Percentiles rank a stretch among this genome's conserved stretches.
Conservation (phyloP, 108 stramenopile genomes). For the Discostella stelligeroides region DNA sequence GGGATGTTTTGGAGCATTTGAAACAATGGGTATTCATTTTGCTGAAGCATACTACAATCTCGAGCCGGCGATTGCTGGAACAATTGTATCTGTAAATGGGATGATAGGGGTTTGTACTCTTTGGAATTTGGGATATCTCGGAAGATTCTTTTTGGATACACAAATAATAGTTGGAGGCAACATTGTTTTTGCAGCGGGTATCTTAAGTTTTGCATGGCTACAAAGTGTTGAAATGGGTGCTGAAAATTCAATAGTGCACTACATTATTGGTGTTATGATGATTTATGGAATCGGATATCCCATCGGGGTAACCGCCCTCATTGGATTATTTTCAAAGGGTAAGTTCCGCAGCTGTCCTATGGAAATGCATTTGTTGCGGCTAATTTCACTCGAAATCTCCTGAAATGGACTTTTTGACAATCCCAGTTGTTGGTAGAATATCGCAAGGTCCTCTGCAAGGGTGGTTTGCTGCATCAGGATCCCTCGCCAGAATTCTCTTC, state of each 20-base stretch:
- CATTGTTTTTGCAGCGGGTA: conserved; percentile 66
- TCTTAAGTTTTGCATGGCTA: conserved; percentile 51
- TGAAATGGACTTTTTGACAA: too few relatives aligned
- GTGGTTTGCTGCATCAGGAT: conserved; percentile 94
- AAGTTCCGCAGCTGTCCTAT: conserved; percentile 18
- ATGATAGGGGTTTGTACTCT: conserved; percentile 78
- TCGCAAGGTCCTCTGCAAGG: conserved; percentile 94
- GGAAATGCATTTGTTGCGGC: not conserved
- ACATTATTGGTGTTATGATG: conserved; percentile 80
- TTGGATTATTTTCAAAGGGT: conserved; percentile 96
- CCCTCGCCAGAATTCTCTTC: conserved; percentile 89
- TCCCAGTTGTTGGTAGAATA: conserved; percentile 85
- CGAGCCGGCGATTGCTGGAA: conserved; percentile 66
- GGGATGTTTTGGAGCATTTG: conserved; percentile 91
- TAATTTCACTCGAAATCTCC: not conserved
- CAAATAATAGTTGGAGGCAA: conserved; percentile 91
- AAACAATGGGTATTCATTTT: conserved; percentile 90
- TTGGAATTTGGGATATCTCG: conserved; percentile 75
- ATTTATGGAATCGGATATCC: conserved; percentile 95
- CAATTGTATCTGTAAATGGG: conserved; percentile 78
- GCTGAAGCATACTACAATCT: conserved; percentile 81
- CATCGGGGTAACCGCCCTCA: conserved; percentile 94
- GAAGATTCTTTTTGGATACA: conserved; percentile 73
- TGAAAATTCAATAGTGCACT: conserved; percentile 61
- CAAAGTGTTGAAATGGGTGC: conserved; percentile 49